Evolutionary conservation across 1,284 basidiomycete species (phyloP), one percentile per base, ranked within the genome.

Genomic region (Fomitopsis pinicola): DNA sequence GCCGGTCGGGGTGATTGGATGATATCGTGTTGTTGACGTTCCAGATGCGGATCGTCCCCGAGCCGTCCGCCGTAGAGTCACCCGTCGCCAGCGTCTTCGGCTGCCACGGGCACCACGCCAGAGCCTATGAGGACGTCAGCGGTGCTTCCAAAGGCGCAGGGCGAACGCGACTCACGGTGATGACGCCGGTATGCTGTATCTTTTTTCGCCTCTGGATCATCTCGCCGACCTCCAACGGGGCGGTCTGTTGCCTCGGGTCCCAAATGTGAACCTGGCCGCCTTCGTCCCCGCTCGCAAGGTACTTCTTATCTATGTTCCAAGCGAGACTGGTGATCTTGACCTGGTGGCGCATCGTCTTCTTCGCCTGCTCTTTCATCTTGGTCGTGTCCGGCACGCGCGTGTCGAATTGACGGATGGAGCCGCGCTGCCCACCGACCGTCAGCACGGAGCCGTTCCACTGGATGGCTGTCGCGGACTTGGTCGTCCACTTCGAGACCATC

Each of bases 91-190:
- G 82, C 5, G 95, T 77, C 66, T 89, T 91, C 0, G 85, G 78
- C 68, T 93, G 88, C 94, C 94, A 97, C 0, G 95, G 94, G 71
- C 90, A 94, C 93, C 95, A 98, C 0, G 92, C 86, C 40, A 98
- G 77, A 0, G 94, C 94, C 91, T 94, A 38, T 50, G 6, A 22
- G n/a, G 12, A 56, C 62, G 44, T 62, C 50, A 58, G 36, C 55
- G 17, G 28, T 19, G 22, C 10, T 15, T 15, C 12, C 22, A 6
- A 14, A 42, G 12, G 7, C 15, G 3, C 15, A 35, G 12, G 14
- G 10, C 9, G 5, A 30, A 58, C 53, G 42, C 40, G 57, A 62
- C 63, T 63, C 62, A 72, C 70, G 48, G 67, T 70, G 42, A 75
- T 68, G 3, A 68, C 59, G 36, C 73, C 73, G 22, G 45, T 60